phyloP scores from a whole-genome alignment of 306 rosid species.

The Carpinus fangiana region DNA sequence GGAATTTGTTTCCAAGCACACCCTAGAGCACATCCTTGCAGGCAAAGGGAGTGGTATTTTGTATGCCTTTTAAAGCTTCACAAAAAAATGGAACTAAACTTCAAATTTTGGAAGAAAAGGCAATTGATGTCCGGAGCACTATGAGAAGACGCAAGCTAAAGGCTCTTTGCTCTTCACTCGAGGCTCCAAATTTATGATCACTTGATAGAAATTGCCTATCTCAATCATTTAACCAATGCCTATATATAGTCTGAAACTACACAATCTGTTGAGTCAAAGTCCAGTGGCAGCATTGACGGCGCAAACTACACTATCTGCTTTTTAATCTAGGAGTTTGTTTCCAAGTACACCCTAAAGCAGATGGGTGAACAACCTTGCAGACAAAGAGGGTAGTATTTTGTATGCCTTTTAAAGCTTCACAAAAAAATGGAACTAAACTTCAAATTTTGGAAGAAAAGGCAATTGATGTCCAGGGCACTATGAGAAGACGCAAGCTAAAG shows the following conservation, averaged over 20 bases:
- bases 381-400: conserved; percentile 2
- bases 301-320: no score
- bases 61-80: conserved; percentile 30
- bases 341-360: not conserved
- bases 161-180: conserved; percentile 59
- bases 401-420: conserved; percentile 28
- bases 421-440: conserved; percentile 30
- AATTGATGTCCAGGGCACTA: conserved; percentile 44
- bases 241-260: not conserved
- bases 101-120: conserved; percentile 33
- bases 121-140: conserved; percentile 45
- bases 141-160: conserved; percentile 57
- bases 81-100: conserved; percentile 31
- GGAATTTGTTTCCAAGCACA: not conserved
- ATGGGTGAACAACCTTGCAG: not conserved
- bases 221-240: conserved; percentile 7
- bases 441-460: conserved; percentile 35
- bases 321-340: not conserved
- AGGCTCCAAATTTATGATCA: conserved; percentile 39
- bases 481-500: conserved; percentile 57
- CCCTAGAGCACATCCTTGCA: not conserved
- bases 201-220: not conserved
- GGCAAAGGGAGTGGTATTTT: not conserved
- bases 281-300: not conserved
- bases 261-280: not conserved